Evolutionary conservation across 176 grass and related monocot genomes (phyloP).

Genomic region (Zoysia pacifica): DNA sequence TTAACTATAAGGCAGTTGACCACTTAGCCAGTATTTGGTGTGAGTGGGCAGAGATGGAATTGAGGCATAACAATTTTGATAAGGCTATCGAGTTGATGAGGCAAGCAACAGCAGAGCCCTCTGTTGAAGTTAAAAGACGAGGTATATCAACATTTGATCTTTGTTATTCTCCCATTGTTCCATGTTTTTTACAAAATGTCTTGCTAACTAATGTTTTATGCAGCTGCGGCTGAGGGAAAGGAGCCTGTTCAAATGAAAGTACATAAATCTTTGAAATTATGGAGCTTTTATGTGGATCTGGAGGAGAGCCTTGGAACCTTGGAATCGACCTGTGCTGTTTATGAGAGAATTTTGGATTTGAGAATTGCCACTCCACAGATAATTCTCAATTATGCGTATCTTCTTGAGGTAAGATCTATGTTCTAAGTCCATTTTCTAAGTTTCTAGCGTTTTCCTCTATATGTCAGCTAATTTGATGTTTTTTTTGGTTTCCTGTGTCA

Average conservation of each 20-base stretch:
- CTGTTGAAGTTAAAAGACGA: slow-evolving; percentile 79
- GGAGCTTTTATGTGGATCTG: slow-evolving; percentile 90
- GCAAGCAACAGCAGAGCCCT: slow-evolving; percentile 75
- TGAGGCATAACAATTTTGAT: slow-evolving; percentile 65
- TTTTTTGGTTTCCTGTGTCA: slow-evolving; percentile 18
- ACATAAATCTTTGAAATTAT: slow-evolving; percentile 82
- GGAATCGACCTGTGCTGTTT: slow-evolving; percentile 72
- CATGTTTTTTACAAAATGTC: slow-evolving; percentile 11
- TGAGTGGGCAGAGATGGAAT: slow-evolving; percentile 85
- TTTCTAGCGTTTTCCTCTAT: background rate
- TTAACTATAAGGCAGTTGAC: slow-evolving; percentile 73
- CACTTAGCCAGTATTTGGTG: slow-evolving; percentile 83
- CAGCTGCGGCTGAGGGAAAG: slow-evolving; percentile 79
- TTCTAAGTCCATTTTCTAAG: background rate
- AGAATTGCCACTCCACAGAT: slow-evolving; percentile 86
- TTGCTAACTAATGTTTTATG: slow-evolving; percentile 33
- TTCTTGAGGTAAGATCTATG: slow-evolving; percentile 64
- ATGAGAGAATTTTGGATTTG: slow-evolving; percentile 84
- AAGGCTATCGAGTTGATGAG: slow-evolving; percentile 81
- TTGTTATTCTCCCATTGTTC: slow-evolving; percentile 15
- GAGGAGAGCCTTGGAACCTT: slow-evolving; percentile 79
- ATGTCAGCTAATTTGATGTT: slow-evolving; percentile 17
- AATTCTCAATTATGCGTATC: slow-evolving; percentile 80
- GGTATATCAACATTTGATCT: slow-evolving; percentile 41
- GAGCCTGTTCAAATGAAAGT: slow-evolving; percentile 80